Percentiles rank a stretch among this genome's conserved stretches.
phyloP scores from a whole-genome alignment of 495 filamentous ascomycete species.

The Penicillium salamii region DNA sequence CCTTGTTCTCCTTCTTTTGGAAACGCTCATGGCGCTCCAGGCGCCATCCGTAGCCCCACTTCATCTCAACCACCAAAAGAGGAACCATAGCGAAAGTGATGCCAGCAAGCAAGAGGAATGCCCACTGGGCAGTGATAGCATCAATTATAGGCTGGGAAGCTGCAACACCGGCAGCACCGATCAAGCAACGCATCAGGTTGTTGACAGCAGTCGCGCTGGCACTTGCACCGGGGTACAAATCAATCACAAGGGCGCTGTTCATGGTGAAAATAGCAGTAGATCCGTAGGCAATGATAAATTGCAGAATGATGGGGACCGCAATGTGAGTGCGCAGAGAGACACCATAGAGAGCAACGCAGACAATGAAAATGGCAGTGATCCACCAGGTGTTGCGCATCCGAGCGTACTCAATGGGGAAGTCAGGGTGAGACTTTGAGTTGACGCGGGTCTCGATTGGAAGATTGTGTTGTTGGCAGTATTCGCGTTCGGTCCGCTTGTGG shows the following conservation, averaged over 20 bases:
- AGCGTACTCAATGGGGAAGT: conserved; percentile 51
- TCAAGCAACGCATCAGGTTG: conserved; percentile 64
- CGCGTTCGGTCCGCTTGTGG: conserved; percentile 32
- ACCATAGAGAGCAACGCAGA: conserved; percentile 28
- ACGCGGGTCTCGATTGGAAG: conserved; percentile 40
- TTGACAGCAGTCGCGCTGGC: conserved; percentile 69
- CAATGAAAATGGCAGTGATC: conserved; percentile 36
- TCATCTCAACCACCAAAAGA: conserved; percentile 36
- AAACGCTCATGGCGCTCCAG: conserved; percentile 26
- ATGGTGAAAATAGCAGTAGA: conserved; percentile 51
- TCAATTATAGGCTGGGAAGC: conserved; percentile 61
- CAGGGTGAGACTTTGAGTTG: conserved; percentile 37
- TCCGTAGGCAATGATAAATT: conserved; percentile 50
- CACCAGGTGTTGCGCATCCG: conserved; percentile 47
- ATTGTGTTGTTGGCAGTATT: conserved; percentile 37
- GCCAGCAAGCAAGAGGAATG: conserved; percentile 59
- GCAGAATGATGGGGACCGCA: conserved; percentile 53
- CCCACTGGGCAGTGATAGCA: conserved; percentile 55
- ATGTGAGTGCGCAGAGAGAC: conserved; percentile 35
- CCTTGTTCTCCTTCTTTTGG: conserved; percentile 9
- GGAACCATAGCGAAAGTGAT: conserved; percentile 37
- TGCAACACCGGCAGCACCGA: conserved; percentile 65
- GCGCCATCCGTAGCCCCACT: conserved; percentile 46
- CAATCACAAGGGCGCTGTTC: conserved; percentile 60
- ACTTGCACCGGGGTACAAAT: conserved; percentile 59